A percentile compares a stretch with the other conserved stretches of the same genome.
These are phyloP conservation scores for Hypoxylon rickii DNA, from an alignment of 495 filamentous ascomycete genomes.

Conservation along the genomic window DNA sequence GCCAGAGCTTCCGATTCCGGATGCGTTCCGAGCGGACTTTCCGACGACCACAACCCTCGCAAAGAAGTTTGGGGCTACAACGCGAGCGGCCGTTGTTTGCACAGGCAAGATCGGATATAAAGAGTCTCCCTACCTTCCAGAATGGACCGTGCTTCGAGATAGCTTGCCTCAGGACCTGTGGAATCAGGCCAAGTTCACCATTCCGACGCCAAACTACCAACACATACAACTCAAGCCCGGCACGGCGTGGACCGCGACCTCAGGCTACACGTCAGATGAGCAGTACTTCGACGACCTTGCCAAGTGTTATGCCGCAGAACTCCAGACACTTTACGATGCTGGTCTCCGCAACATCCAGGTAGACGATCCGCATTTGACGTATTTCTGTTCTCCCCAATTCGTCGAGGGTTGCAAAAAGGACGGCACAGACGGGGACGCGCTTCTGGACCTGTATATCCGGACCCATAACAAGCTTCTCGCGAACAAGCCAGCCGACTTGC, in stretches of 20 bases:
- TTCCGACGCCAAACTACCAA: slow-evolving; percentile 72
- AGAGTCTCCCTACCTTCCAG: slow-evolving; percentile 68
- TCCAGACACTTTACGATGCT: slow-evolving; percentile 71
- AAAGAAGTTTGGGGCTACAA: slow-evolving; percentile 50
- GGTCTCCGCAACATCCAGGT: slow-evolving; percentile 75
- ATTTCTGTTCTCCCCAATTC: slow-evolving; percentile 80
- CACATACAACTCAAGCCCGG: slow-evolving; percentile 73
- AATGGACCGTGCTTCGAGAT: slow-evolving; percentile 67
- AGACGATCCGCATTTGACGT: slow-evolving; percentile 74
- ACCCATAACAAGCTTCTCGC: slow-evolving; percentile 76
- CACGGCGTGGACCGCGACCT: slow-evolving; percentile 65
- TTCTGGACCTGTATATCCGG: slow-evolving; percentile 72
- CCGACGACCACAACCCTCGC: slow-evolving; percentile 44
- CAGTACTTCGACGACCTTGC: slow-evolving; percentile 78
- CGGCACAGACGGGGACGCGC: slow-evolving; percentile 62
- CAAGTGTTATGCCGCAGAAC: slow-evolving; percentile 67
- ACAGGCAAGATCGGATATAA: slow-evolving; percentile 73
- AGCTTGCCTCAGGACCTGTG: slow-evolving; percentile 60
- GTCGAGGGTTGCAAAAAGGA: slow-evolving; percentile 64
- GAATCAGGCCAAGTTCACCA: slow-evolving; percentile 69
- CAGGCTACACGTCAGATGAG: slow-evolving; percentile 65
- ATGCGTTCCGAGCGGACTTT: slow-evolving; percentile 41
- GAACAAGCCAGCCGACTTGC: slow-evolving; percentile 64
- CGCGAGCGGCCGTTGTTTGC: slow-evolving; percentile 72
- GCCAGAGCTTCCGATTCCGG: slow-evolving; percentile 45